Conservation (phyloP, 2,329 filamentous ascomycete species). For the Diaporthe sp. region DNA sequence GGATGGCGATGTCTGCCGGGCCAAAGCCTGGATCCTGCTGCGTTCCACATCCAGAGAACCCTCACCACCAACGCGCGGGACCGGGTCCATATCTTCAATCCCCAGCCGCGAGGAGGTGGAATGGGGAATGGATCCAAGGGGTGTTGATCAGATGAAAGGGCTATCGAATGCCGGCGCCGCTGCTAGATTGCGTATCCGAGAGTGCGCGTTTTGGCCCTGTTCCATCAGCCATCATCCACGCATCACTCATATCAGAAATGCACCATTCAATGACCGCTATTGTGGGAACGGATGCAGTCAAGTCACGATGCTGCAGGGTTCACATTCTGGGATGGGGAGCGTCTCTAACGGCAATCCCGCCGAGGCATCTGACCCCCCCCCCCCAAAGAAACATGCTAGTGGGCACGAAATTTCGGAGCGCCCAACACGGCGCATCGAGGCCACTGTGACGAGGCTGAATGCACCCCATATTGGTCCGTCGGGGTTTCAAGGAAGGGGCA, state of each 20-base stretch:
- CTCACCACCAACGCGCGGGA: constrained; percentile 28
- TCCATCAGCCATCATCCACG: constrained; percentile 39
- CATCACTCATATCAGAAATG: constrained; percentile 30
- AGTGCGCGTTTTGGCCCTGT: constrained; percentile 40
- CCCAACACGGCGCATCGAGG: constrained; percentile 33
- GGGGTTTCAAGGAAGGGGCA: constrained; percentile 33
- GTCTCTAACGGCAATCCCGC: constrained; percentile 39
- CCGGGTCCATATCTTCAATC: constrained; percentile 36
- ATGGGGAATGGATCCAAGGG: constrained; percentile 36
- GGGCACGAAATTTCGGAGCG: constrained; percentile 34
- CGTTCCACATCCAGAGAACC: constrained; percentile 30
- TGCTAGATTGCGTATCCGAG: constrained; percentile 39
- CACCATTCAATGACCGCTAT: constrained; percentile 24
- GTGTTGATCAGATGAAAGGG: constrained; percentile 42
- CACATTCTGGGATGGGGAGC: constrained; percentile 21
- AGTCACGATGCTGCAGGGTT: constrained; percentile 33
- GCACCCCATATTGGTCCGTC: constrained; percentile 27
- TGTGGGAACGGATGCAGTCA: constrained; percentile 30
- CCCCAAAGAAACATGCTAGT: constrained; percentile 33
- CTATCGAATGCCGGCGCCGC: constrained; percentile 36
- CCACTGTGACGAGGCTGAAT: constrained; percentile 37
- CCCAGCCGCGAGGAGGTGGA: constrained; percentile 32
- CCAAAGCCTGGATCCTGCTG: constrained; percentile 30
- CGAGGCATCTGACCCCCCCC: constrained; percentile 39
- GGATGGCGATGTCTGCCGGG: constrained; percentile 23